Base-by-base conservation (phyloP, 768 basidiomycete genomes). In the Paxillus rubicundulus region DNA sequence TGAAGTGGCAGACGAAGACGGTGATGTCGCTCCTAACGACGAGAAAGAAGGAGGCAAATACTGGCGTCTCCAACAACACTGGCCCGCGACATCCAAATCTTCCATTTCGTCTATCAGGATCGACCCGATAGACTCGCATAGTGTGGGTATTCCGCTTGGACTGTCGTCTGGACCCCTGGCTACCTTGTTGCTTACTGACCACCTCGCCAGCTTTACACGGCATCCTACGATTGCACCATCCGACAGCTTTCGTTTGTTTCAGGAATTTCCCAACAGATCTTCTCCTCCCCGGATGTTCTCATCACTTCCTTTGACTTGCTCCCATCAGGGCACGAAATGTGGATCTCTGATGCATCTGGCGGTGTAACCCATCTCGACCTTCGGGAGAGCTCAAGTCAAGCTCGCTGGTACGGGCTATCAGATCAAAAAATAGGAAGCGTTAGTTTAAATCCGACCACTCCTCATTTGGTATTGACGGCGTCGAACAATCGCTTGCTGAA, bases 1-100 rank as follows among this genome's bases (percentile, higher is more conserved):
- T 28, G 88, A 89, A 59, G 74, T 73, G 1, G 74, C 72, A 3
- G 87, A 87, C 48, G 87, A 87, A 40, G 87, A 89, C 51, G 82
- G 69, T 0, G 79, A 82, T 45, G 70, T 74, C 20, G 51, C 64
- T 28, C 48, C 71, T 10, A 66, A 63, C 18, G 61, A 63, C 16
- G 77, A 80, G 34, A 61, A 65, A 30, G 85, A 86, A 66, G 78
- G 79, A 24, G 91, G 91, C 4, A 85, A 81, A 66, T 85, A 85
- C 61, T 92, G 87, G 86, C 80, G 83, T 9, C 69, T 93, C 45
- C 91, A 93, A 62, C 72, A 78, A 18, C 91, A 93, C 58, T 92
- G 91, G 91, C 91, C 91, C 0, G 85, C 86, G 4, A 85, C 84
- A 0, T 74, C 87, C 14, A 83, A 84, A 58, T 92, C 89, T 20